A percentile compares a stretch with the other conserved stretches of the same genome.
Evolutionary conservation across 495 filamentous ascomycete genomes (phyloP).

Genomic region (Astrocystis sublimbata): DNA sequence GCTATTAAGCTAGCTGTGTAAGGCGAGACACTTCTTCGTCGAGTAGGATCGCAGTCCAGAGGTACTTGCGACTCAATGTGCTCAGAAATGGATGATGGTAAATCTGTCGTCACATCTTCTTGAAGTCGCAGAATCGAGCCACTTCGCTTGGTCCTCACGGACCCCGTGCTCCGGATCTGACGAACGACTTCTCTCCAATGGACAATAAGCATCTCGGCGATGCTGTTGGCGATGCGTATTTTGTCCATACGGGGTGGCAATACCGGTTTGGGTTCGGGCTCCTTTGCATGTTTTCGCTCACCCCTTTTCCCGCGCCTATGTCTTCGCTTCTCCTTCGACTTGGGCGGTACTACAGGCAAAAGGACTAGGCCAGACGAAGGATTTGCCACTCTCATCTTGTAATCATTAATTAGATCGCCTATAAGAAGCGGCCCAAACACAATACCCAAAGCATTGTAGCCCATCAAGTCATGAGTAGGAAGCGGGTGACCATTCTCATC

Average conservation of each 20-base stretch:
- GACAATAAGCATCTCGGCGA: constrained; percentile 60
- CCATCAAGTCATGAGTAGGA: constrained; percentile 56
- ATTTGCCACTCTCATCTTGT: constrained; percentile 41
- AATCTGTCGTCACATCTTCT: not conserved
- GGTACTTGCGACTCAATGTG: constrained; percentile 30
- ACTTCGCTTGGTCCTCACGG: constrained; percentile 27
- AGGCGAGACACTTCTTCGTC: constrained; percentile 23
- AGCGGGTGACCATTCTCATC: constrained; percentile 49
- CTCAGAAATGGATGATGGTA: constrained; percentile 33
- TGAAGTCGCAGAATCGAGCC: not conserved
- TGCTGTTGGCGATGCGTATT: constrained; percentile 52
- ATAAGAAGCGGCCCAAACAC: constrained; percentile 66
- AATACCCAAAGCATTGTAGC: constrained; percentile 62
- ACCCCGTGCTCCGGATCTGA: constrained; percentile 48
- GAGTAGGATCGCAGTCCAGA: constrained; percentile 27
- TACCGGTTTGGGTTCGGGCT: not conserved
- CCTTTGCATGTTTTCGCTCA: constrained; percentile 15
- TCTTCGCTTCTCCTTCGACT: constrained; percentile 39
- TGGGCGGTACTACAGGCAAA: constrained; percentile 36
- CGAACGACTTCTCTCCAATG: constrained; percentile 61
- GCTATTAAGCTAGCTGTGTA: constrained; percentile 33
- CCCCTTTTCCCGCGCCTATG: constrained; percentile 1
- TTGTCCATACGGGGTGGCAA: constrained; percentile 41
- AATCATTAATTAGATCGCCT: constrained; percentile 53
- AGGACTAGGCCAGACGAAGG: constrained; percentile 41